These are phyloP conservation scores for Bocquillonia castaneifolia DNA, from an alignment of 441 rosid genomes.

Conservation along the genomic window DNA sequence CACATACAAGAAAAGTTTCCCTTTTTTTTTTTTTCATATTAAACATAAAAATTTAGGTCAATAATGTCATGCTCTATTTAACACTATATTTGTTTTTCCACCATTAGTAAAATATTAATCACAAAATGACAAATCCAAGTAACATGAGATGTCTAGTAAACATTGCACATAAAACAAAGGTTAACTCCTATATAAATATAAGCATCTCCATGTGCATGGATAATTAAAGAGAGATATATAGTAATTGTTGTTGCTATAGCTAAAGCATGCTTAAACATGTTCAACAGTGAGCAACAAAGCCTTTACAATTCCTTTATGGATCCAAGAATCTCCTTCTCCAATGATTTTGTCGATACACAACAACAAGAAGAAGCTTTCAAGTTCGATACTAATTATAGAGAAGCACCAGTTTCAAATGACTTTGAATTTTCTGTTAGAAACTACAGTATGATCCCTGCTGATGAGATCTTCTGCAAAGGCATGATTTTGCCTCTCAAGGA, in stretches of 20 bases:
- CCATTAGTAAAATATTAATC: constrained; percentile 18
- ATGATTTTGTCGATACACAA: constrained; percentile 67
- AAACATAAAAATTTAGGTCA: constrained; percentile 4
- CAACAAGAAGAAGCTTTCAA: constrained; percentile 36
- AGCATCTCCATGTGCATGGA: constrained; percentile 39
- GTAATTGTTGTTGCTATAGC: constrained; percentile 3
- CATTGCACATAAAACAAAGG: constrained; percentile 28
- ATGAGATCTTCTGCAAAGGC: constrained; percentile 82
- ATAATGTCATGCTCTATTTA: constrained; percentile 1
- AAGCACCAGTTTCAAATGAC: constrained; percentile 89
- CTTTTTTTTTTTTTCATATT: too few species aligned
- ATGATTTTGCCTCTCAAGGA: constrained; percentile 63
- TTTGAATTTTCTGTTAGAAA: constrained; percentile 66
- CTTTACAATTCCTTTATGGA: constrained; percentile 34
- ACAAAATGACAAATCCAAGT: constrained; percentile 49
- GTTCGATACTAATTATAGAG: constrained; percentile 55
- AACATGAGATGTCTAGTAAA: constrained; percentile 53
- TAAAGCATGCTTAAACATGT: constrained; percentile 38
- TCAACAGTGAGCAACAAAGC: constrained; percentile 32
- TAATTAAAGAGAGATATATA: constrained; percentile 2
- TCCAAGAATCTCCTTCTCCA: constrained; percentile 95
- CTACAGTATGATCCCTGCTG: constrained; percentile 59
- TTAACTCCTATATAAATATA: constrained; percentile 31
- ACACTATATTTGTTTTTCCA: not conserved
- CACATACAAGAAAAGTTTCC: not conserved